phyloP scores from a whole-genome alignment of 352 stramenopile genomes.

The Pythium sukuiense region DNA sequence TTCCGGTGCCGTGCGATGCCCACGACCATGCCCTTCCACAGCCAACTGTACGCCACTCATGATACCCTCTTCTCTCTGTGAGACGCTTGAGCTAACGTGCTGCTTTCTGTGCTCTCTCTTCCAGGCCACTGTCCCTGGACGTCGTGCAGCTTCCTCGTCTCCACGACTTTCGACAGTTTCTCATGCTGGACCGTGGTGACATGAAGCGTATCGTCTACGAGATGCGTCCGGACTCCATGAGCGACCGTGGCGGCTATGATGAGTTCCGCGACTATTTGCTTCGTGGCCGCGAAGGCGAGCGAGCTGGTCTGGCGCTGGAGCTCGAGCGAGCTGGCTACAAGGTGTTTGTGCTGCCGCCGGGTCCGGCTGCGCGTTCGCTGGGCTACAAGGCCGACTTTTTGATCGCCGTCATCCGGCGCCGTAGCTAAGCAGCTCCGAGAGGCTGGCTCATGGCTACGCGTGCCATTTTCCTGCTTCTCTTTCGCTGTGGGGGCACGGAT shows the following conservation, averaged over 20 bases:
- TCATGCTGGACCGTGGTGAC: constrained; percentile 57
- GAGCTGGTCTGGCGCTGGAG: constrained; percentile 54
- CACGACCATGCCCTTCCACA: constrained; percentile 27
- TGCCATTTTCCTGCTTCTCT: not conserved
- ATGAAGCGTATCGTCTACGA: constrained; percentile 67
- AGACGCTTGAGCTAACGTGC: constrained; percentile 4
- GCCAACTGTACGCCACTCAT: constrained; percentile 36
- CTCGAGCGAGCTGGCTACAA: constrained; percentile 71
- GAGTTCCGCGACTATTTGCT: constrained; percentile 70
- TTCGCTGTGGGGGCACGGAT: not conserved
- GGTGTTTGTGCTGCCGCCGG: constrained; percentile 74
- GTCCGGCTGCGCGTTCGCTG: constrained; percentile 54
- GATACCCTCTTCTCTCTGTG: too few relatives aligned
- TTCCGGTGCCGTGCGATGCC: constrained; percentile 50
- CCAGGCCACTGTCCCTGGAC: constrained; percentile 60
- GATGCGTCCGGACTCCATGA: constrained; percentile 52
- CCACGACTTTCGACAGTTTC: constrained; percentile 57
- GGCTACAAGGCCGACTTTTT: constrained; percentile 73
- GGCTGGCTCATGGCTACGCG: not conserved
- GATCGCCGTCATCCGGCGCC: constrained; percentile 61
- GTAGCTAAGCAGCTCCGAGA: constrained; percentile 7
- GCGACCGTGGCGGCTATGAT: constrained; percentile 52
- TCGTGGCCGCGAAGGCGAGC: constrained; percentile 44
- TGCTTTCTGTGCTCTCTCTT: constrained; percentile 6
- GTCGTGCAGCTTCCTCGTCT: constrained; percentile 65